phyloP scores from a whole-genome alignment of 345 rosid species.

The Stellera chamaejasme region DNA sequence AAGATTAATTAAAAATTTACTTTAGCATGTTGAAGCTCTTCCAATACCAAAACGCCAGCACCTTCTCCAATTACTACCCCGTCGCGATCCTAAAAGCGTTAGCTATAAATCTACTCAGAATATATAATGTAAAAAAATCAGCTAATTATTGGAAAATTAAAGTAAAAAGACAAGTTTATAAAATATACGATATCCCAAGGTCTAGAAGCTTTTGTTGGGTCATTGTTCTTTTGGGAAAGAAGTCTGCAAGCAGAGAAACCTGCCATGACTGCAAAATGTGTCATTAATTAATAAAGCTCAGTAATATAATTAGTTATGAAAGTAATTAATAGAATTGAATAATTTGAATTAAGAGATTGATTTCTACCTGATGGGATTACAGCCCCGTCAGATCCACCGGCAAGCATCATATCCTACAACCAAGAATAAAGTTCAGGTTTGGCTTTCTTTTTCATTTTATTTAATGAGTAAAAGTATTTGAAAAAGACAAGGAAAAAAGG shows the following conservation, averaged over 20 bases:
- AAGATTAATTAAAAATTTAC: conserved; percentile 9
- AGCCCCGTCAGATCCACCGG: conserved; percentile 54
- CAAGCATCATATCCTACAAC: conserved; percentile 47
- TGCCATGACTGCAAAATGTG: conserved; percentile 31
- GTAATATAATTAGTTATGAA: not conserved
- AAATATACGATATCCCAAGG: conserved; percentile 47
- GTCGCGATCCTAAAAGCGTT: conserved; percentile 29
- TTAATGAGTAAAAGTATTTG: too few relatives aligned
- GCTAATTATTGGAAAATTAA: too few relatives aligned
- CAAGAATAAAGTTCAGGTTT: not conserved
- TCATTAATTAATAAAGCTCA: not conserved
- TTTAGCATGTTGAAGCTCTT: conserved; percentile 57
- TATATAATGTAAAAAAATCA: not conserved
- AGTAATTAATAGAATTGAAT: not conserved
- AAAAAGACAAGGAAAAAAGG: too few relatives aligned
- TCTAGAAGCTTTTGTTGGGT: conserved; percentile 54
- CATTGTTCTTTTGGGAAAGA: conserved; percentile 42
- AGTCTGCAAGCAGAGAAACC: conserved; percentile 49
- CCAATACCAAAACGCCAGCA: conserved; percentile 54
- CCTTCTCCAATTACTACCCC: conserved; percentile 65
- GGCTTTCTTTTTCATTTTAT: too few relatives aligned
- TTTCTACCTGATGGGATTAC: conserved; percentile 40
- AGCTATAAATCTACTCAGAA: too few relatives aligned
- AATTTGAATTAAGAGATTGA: not conserved
- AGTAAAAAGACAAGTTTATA: too few relatives aligned